phyloP scores from a whole-genome alignment of 768 basidiomycete genomes.

The Boletus sensibilis region DNA sequence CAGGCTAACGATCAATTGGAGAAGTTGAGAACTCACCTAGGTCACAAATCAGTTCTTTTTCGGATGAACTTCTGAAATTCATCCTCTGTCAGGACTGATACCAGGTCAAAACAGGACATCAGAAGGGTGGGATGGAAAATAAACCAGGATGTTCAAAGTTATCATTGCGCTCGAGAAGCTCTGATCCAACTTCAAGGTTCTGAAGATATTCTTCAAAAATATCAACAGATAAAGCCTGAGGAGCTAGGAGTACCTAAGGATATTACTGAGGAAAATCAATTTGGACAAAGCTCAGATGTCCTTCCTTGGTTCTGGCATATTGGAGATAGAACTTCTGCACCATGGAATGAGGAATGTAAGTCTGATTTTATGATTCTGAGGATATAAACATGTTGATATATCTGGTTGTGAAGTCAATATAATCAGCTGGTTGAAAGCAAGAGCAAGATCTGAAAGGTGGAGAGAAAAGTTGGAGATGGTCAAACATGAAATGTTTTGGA shows the following conservation, averaged over 20 bases:
- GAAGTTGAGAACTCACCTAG: too few species aligned
- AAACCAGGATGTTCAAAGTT: too few species aligned
- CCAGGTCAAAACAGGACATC: too few species aligned
- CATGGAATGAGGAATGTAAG: background rate
- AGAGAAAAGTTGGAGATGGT: background rate
- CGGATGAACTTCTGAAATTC: too few species aligned
- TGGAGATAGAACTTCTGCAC: too few species aligned
- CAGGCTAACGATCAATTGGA: too few species aligned
- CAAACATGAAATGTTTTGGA: background rate
- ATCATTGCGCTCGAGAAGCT: background rate
- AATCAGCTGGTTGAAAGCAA: background rate
- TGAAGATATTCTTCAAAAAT: background rate
- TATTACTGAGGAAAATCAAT: background rate
- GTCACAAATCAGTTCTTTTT: too few species aligned
- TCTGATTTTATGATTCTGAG: too few species aligned
- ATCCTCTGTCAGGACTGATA: too few species aligned
- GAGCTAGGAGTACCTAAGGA: background rate
- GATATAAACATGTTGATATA: too few species aligned
- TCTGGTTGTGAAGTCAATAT: too few species aligned
- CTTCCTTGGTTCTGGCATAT: background rate
- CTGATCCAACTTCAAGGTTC: background rate
- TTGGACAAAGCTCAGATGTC: background rate
- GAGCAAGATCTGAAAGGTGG: background rate
- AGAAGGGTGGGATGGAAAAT: too few species aligned
- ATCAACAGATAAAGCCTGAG: background rate